Evolutionary conservation across 2,329 filamentous ascomycete species (phyloP).

Genomic region (Fusarium dimerum): DNA sequence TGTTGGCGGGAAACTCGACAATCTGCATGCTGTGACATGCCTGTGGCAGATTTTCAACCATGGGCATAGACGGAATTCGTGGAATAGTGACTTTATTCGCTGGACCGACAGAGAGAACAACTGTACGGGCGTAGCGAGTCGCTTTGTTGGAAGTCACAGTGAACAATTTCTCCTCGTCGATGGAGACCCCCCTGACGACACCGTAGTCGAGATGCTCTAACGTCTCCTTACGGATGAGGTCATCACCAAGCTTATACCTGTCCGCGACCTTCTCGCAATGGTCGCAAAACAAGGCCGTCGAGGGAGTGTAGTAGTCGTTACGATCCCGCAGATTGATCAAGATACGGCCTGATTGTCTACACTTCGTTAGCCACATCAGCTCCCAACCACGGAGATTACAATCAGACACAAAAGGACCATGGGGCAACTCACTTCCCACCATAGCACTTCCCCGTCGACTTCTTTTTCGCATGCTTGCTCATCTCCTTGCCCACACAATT

Average conservation of each 20-base stretch:
- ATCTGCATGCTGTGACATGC: conserved; percentile 68
- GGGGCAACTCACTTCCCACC: conserved; percentile 44
- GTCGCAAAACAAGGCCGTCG: conserved; percentile 60
- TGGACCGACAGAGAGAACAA: conserved; percentile 71
- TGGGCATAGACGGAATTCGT: conserved; percentile 35
- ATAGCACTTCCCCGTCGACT: conserved; percentile 39
- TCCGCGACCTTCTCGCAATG: conserved; percentile 60
- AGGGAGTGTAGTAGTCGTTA: conserved; percentile 70
- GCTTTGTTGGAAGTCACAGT: conserved; percentile 59
- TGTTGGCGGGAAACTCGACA: conserved; percentile 54
- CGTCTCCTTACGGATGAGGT: conserved; percentile 61
- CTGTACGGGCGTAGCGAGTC: conserved; percentile 58
- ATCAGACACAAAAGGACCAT: not conserved
- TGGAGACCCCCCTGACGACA: conserved; percentile 44
- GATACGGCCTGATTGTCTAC: conserved; percentile 45
- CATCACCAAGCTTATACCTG: conserved; percentile 48
- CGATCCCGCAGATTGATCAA: conserved; percentile 66
- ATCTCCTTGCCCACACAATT: conserved; percentile 78
- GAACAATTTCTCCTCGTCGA: conserved; percentile 60
- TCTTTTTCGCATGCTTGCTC: conserved; percentile 78
- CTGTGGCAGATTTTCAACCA: conserved; percentile 35
- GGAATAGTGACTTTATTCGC: conserved; percentile 60
- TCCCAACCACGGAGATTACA: not conserved
- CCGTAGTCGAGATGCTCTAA: conserved; percentile 64
- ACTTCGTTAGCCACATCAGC: not conserved